Percentiles rank a stretch among this genome's conserved stretches.
These are phyloP conservation scores for Eimeria sp. DNA, from an alignment of 169 alveolate genomes.

Conservation along the genomic window DNA sequence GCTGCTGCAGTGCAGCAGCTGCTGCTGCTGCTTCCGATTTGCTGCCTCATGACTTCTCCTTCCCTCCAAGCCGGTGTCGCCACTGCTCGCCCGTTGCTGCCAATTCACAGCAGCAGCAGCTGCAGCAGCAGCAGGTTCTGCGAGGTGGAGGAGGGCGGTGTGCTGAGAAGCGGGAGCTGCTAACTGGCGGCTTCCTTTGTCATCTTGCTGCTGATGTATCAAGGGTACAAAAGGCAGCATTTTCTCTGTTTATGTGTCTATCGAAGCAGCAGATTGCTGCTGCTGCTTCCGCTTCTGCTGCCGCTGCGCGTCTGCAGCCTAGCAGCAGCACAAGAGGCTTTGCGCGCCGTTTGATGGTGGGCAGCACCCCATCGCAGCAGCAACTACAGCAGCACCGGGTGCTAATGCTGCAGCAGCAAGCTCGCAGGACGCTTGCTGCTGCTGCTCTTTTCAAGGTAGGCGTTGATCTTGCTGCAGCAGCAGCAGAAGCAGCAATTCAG, in stretches of 20 bases:
- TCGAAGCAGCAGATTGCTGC: conserved; percentile 45
- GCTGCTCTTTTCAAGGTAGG: background rate
- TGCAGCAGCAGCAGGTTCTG: conserved; percentile 34
- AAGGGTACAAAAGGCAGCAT: conserved; percentile 7
- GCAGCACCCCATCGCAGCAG: background rate
- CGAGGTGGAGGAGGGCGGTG: conserved; percentile 30
- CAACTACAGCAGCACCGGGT: background rate
- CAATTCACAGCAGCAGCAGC: conserved; percentile 29
- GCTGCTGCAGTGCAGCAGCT: conserved; percentile 59
- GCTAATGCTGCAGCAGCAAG: conserved; percentile 34
- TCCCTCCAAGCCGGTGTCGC: conserved; percentile 68
- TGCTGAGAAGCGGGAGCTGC: background rate
- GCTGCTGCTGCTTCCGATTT: conserved; percentile 45
- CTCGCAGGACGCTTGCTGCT: background rate
- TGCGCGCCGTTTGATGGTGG: conserved; percentile 18
- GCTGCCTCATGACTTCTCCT: conserved; percentile 42
- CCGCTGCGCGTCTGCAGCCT: conserved; percentile 25
- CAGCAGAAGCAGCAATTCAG: conserved; percentile 16
- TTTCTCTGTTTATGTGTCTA: conserved; percentile 42
- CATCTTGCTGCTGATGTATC: conserved; percentile 9
- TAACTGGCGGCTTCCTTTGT: background rate
- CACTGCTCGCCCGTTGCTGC: background rate
- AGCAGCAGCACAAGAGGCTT: conserved; percentile 34
- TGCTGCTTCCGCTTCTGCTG: conserved; percentile 38
- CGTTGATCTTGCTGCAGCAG: background rate